Base-by-base conservation (phyloP, 805 yeast genomes). In the Suhomyces pyralidae region DNA sequence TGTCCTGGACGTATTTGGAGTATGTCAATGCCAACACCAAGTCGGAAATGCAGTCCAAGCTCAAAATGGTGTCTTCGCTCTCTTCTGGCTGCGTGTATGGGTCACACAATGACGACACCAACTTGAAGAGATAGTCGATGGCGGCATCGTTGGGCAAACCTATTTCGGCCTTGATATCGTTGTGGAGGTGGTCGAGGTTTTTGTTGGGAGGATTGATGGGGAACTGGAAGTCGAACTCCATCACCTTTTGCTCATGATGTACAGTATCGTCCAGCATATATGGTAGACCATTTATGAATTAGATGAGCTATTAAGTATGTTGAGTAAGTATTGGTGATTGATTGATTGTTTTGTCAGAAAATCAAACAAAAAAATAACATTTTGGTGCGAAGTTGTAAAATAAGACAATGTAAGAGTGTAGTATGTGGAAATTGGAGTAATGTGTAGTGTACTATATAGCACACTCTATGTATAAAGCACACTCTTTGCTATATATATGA, bases 71-170 rank as follows among this genome's bases (percentile, higher is more conserved):
- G 10, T 69, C 65, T 51, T 82, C 86, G 22, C 76, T 77, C 40
- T 85, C 88, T 25, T 79, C 77, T 0, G 94, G 91, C 58, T 85
- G 90, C 0, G 91, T 84, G 58, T 78, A 72, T 2, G 91, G 90
- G 63, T 87, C 92, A 51, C 78, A 65, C 12, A 65, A 52, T 19
- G 62, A 62, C 15, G 66, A 63, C 17, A 28, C 45, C 3, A 56
- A 48, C 24, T 51, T 20, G 51, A 52, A 54, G 40, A 56, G 42
- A 43, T 45, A 57, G 3, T 20, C 15, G 12, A 49, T 28, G 34
- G 45, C n/a, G 22, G 19, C 40, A 26, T 45, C 52, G 26, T 51
- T 50, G n/a, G 42, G 51, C 30, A 43, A 14, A 5, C 9, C 40
- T 8, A 47, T n/a, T 6, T 44, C 7, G 8, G n/a, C n/a, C 44